Base-by-base conservation (phyloP, 257 asterid genomes). In the Scutellaria baicalensis region DNA sequence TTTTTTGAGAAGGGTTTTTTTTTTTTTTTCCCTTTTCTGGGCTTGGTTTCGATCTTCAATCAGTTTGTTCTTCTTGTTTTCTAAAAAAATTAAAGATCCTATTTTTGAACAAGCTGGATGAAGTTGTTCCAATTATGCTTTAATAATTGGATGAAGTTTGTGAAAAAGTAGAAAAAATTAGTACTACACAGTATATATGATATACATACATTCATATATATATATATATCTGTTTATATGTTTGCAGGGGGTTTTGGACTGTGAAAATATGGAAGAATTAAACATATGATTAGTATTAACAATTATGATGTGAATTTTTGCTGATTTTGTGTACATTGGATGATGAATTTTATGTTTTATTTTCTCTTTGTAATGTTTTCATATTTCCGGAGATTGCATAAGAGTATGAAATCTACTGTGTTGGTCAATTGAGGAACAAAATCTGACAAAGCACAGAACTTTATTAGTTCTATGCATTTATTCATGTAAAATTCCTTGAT, bases 381-480 rank as follows among this genome's bases (percentile, higher is more conserved):
- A 10, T 40, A 3, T 38, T n/a, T 73, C 71, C 17, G 57, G 64
- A 63, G 70, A 55, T 73, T 50, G 54, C 40, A 48, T 38, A 59
- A 5, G 33, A 36, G 11, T 57, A 67, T 67, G 76, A 71, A 75
- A 71, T 65, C 66, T 72, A 23, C 21, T 23, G 7, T 75, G 81
- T 70, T 52, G 67, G 52, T 59, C 6, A 66, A 73, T 45, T 71
- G 35, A 38, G 75, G 80, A 76, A 71, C 88, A 81, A 55, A 51
- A 58, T 45, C 85, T 73, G 84, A 75, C 75, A 76, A 47, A 66
- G 38, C 8, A 31, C 68, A n/a, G 35, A 52, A 64, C 59, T 61
- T 69, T 58, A 60, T 31, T 66, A 27, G 68, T 51, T 78, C 61
- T 43, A 20, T 50, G 73, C 74, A 75, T 73, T 75, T 61, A 44